Evolutionary conservation across 768 basidiomycete genomes (phyloP).

Genomic region (Xerocomus potaroensis): DNA sequence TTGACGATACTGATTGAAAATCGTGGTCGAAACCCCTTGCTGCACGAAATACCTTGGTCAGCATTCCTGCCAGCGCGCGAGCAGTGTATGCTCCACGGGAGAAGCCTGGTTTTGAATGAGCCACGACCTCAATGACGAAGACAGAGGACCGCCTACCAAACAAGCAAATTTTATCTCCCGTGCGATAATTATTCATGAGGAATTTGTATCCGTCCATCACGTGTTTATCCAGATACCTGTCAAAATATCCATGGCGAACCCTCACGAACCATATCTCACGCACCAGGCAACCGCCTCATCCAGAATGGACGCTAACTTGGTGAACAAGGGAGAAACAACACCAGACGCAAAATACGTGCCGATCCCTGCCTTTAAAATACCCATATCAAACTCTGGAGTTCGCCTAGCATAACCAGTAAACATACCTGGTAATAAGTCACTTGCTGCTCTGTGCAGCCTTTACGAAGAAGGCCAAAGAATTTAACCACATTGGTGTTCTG

Average conservation of each 20-base stretch:
- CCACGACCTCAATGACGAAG: background rate
- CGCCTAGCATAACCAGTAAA: background rate
- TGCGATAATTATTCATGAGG: constrained; percentile 73
- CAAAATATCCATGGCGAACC: background rate
- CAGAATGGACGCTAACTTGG: constrained; percentile 54
- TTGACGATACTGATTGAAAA: constrained; percentile 22
- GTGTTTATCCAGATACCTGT: constrained; percentile 66
- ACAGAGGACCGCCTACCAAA: constrained; percentile 45
- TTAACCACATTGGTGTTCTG: constrained; percentile 70
- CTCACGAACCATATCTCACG: constrained; percentile 7
- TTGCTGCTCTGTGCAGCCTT: constrained; percentile 49
- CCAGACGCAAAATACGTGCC: constrained; percentile 57
- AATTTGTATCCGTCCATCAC: constrained; percentile 74
- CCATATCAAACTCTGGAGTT: background rate
- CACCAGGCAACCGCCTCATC: constrained; percentile 76
- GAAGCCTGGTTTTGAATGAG: constrained; percentile 49
- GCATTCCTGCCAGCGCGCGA: constrained; percentile 70
- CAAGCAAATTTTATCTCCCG: constrained; percentile 69
- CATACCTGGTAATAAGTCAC: constrained; percentile 69
- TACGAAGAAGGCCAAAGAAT: constrained; percentile 64
- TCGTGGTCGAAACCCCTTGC: background rate
- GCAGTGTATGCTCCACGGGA: constrained; percentile 67
- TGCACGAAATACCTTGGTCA: constrained; percentile 51
- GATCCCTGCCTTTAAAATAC: constrained; percentile 38
- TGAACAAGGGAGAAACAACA: constrained; percentile 57